Evolutionary conservation across 768 basidiomycete genomes (phyloP), one percentile per base, ranked within the genome.

Genomic region (Russula virescens): DNA sequence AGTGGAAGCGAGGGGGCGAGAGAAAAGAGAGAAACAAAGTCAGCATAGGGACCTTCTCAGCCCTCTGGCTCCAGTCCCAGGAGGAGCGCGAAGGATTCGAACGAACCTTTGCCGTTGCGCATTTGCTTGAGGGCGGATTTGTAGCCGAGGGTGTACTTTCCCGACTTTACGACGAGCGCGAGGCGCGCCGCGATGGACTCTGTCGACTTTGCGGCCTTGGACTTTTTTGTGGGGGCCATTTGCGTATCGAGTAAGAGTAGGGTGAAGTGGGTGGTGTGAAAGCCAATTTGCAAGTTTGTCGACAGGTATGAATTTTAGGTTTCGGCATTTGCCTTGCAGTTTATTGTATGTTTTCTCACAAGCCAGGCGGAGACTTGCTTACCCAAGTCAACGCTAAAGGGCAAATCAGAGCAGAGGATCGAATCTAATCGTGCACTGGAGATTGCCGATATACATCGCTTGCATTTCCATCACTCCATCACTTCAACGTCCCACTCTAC

Each of bases 71-170:
- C 92, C 92, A 93, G 92, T 86, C 92, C 91, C 84, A 81, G 75
- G 79, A 83, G 82, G 79, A 81, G 75, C 76, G 76, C 70, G 66
- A 61, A 58, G 61, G 72, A 72, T 73, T 60, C 56, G 65, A 61
- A 70, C 94, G 83, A 76, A 98, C 96, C 93, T 83, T 97, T 96
- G 75, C 97, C 95, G 67, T 78, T 89, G 74, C 96, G 90, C 91
- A 99, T 97, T 79, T 93, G 88, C 85, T 98, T 98, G 72, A 99
- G 82, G 56, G 95, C 93, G 66, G 93, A 92, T 80, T 98, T 98
- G 88, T 98, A 98, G 65, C 97, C 97, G 65, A 98, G 82, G 58
- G 83, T 81, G 86, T 94, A 98, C 79, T 98, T 96, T 69, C 96
- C 96, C 68, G 95, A 98, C 84, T 98, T 98, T 76, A 98, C 94